Conservation (phyloP, 2,329 filamentous ascomycete species). For the Fusarium nisikadoi region DNA sequence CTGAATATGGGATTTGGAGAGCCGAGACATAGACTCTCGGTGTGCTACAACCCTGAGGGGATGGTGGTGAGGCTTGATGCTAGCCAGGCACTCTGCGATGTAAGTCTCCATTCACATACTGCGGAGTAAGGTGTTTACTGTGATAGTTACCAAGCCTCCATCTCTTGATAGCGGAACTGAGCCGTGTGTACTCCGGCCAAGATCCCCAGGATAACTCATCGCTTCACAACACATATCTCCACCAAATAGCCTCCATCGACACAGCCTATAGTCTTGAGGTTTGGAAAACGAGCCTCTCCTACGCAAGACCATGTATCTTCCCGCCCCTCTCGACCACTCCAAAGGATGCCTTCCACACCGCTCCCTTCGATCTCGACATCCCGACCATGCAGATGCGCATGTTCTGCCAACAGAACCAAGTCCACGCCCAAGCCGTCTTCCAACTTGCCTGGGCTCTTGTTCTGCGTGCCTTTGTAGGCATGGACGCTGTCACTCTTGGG, state of each 20-base stretch:
- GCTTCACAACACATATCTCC: conserved; percentile 41
- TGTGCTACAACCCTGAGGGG: conserved; percentile 57
- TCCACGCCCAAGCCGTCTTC: conserved; percentile 62
- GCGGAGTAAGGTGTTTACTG: not conserved
- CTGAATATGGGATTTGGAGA: conserved; percentile 51
- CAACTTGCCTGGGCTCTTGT: conserved; percentile 70
- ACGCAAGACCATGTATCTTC: conserved; percentile 57
- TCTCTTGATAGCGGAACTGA: conserved; percentile 59
- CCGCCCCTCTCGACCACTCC: conserved; percentile 51
- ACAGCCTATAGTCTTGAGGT: conserved; percentile 53
- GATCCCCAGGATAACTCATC: conserved; percentile 42
- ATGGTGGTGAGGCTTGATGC: conserved; percentile 62
- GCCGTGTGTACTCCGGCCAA: conserved; percentile 55
- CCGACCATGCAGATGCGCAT: conserved; percentile 54
- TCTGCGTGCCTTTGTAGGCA: conserved; percentile 64
- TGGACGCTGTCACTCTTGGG: conserved; percentile 65
- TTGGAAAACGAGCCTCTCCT: conserved; percentile 56
- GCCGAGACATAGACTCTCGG: conserved; percentile 61
- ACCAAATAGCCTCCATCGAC: conserved; percentile 44
- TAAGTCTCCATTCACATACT: conserved; percentile 13
- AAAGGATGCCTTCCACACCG: conserved; percentile 47
- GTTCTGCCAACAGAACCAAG: conserved; percentile 53
- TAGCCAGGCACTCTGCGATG: conserved; percentile 63
- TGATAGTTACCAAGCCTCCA: conserved; percentile 53
- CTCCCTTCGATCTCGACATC: conserved; percentile 55